phyloP scores from a whole-genome alignment of 116 monocot species.

The Dioscorea cayenensis region DNA sequence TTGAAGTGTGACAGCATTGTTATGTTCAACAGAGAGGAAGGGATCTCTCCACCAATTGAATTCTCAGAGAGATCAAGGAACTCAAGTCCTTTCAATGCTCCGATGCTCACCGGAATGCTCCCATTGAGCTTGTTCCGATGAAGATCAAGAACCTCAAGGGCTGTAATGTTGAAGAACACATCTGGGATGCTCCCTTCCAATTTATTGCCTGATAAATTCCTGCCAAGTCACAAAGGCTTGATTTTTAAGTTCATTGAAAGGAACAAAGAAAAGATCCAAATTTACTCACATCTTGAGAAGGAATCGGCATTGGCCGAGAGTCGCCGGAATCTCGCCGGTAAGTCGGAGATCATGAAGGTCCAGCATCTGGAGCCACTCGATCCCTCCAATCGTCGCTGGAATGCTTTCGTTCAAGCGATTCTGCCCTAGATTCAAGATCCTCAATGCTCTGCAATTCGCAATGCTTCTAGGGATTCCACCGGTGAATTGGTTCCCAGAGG shows the following conservation, averaged over 20 bases:
- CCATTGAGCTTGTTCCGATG: slow-evolving; percentile 53
- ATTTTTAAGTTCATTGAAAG: not conserved
- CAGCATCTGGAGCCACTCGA: slow-evolving; percentile 54
- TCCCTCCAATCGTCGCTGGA: slow-evolving; percentile 49
- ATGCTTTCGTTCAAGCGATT: slow-evolving; percentile 64
- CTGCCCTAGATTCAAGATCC: slow-evolving; percentile 49
- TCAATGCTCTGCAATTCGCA: slow-evolving; percentile 39
- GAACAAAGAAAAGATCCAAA: not conserved
- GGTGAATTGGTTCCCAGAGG: slow-evolving; percentile 46
- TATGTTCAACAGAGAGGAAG: slow-evolving; percentile 39
- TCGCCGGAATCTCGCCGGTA: slow-evolving; percentile 55
- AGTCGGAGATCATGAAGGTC: slow-evolving; percentile 62
- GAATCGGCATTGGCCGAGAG: slow-evolving; percentile 65
- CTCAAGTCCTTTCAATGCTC: slow-evolving; percentile 38
- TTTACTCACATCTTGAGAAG: slow-evolving; percentile 75
- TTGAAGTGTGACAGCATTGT: slow-evolving; percentile 58
- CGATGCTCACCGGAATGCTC: slow-evolving; percentile 48
- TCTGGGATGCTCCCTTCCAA: slow-evolving; percentile 62
- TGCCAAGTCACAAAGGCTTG: slow-evolving; percentile 23
- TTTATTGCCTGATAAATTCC: slow-evolving; percentile 64
- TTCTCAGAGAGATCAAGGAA: slow-evolving; percentile 76
- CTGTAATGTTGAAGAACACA: slow-evolving; percentile 60
- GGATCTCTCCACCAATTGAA: slow-evolving; percentile 56
- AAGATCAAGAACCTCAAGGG: slow-evolving; percentile 60
- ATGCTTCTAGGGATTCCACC: slow-evolving; percentile 50